A percentile compares a stretch with the other conserved stretches of the same genome.
Conservation (phyloP, 345 rosid species). For the Rubroshorea leprosula region DNA sequence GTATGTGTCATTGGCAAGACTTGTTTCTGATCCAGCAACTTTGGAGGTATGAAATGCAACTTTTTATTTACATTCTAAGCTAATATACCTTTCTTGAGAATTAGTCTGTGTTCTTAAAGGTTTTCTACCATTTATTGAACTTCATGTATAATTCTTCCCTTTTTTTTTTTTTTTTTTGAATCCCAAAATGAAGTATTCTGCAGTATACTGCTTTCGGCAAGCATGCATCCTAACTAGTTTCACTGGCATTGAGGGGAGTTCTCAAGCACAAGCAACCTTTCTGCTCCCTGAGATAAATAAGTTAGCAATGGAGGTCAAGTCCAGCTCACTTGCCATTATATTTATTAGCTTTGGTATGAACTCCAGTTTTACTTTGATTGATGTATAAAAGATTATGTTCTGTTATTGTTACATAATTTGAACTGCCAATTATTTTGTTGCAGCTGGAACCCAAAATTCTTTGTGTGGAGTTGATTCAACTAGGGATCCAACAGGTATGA, state of each 20-base stretch:
- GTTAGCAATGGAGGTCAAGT: constrained; percentile 71
- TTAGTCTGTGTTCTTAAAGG: neutral
- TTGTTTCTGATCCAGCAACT: constrained; percentile 44
- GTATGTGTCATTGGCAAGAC: constrained; percentile 75
- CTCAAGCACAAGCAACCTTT: constrained; percentile 67
- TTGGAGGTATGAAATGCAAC: constrained; percentile 50
- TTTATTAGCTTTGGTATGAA: constrained; percentile 80
- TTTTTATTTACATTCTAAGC: constrained; percentile 1
- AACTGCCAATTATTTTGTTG: constrained; percentile 15
- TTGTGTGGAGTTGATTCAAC: constrained; percentile 55
- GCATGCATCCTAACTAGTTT: constrained; percentile 72
- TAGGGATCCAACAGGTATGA: constrained; percentile 52
- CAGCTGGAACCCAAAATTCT: constrained; percentile 73
- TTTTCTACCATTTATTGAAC: neutral
- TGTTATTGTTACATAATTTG: constrained; percentile 7
- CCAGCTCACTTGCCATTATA: constrained; percentile 73
- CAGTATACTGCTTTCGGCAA: constrained; percentile 78
- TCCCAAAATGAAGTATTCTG: constrained; percentile 68
- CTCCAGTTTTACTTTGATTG: neutral
- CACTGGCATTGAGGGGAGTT: constrained; percentile 60
- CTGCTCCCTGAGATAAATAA: constrained; percentile 78
- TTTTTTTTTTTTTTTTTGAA: constrained; percentile 27
- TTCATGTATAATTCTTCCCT: constrained; percentile 24
- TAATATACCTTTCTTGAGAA: constrained; percentile 5
- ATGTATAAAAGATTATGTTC: neutral